Evolutionary conservation across 345 rosid species (phyloP), one percentile per base, ranked within the genome.

Genomic region (Boechera retrofracta): DNA sequence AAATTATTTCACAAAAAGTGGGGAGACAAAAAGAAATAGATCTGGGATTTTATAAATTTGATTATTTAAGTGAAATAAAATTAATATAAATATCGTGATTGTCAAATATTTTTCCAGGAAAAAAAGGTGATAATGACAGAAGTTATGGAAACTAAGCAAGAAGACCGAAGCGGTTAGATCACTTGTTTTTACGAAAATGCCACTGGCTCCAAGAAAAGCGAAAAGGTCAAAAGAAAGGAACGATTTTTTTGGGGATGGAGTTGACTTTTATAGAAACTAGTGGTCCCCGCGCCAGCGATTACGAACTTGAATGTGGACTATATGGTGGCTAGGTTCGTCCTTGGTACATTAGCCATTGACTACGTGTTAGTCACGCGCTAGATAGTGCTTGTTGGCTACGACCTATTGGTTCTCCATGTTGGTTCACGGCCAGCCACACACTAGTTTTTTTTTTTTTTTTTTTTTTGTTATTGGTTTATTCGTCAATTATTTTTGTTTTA

Each of bases 351-450:
- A 53, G 51, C 26, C 76, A 64, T 77, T 77, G 72, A 66, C 67
- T 57, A 4, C 65, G 77, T 44, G 39, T 41, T 1, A 1, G 6
- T 33, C 33, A 76, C 70, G 66, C 69, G 67, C 51, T 64, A 61
- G 16, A 21, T 47, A 8, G 41, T 54, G 60, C 45, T 47, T 26
- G 54, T 45, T 77, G 66, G 76, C 66, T 44, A 55, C 18, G 29
- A 32, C 0, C 71, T 62, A 69, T 42, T 77, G 71, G 65, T 15
- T 62, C 26, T 33, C 44, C 21, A 51, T 61, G 57, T 53, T 69
- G 64, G 65, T 63, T 54, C 76, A 54, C 13, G 71, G 36, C 59
- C 64, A 77, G 44, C 80, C 80, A 62, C 76, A 55, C 65, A 42
- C 35, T 26, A 69, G 26, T 10, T 0, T 15, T 18, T 11, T 12